Conservation (phyloP, 192 early-diverging fungal species). For the Backusella australiensis region DNA sequence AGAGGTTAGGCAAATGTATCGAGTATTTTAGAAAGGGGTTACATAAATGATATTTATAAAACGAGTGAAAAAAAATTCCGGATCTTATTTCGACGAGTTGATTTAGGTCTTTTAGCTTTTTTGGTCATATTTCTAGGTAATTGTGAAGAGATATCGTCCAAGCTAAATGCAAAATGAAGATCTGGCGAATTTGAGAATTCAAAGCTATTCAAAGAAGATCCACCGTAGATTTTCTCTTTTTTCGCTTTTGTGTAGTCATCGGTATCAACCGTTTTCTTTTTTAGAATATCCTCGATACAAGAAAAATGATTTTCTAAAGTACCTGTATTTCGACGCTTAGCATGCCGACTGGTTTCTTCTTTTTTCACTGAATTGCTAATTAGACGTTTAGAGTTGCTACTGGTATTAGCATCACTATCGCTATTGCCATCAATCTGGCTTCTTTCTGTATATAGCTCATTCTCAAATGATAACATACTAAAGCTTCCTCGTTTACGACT, state of each 20-base stretch:
- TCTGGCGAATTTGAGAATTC: conserved; percentile 1
- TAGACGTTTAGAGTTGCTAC: neutral
- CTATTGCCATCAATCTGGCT: too few species aligned
- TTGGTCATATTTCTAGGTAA: neutral
- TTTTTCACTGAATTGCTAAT: neutral
- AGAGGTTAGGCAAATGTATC: neutral
- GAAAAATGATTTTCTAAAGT: neutral
- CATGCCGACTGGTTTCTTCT: neutral
- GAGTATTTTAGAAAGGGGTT: neutral
- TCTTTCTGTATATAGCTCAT: conserved; percentile 5
- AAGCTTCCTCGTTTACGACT: conserved; percentile 34
- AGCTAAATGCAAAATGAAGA: conserved; percentile 7
- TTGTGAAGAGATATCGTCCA: neutral
- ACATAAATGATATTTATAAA: neutral
- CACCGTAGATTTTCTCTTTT: neutral
- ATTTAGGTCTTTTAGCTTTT: neutral
- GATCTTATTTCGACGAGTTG: neutral
- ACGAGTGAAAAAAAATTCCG: conserved; percentile 18
- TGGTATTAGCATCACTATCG: neutral
- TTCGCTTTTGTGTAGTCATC: too few species aligned
- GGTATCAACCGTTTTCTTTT: neutral
- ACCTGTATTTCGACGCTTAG: conserved; percentile 15
- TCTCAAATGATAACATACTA: conserved; percentile 29
- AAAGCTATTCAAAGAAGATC: neutral
- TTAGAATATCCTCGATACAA: neutral